Conservation (phyloP, 306 rosid genomes). For the Potentilla sterilis region DNA sequence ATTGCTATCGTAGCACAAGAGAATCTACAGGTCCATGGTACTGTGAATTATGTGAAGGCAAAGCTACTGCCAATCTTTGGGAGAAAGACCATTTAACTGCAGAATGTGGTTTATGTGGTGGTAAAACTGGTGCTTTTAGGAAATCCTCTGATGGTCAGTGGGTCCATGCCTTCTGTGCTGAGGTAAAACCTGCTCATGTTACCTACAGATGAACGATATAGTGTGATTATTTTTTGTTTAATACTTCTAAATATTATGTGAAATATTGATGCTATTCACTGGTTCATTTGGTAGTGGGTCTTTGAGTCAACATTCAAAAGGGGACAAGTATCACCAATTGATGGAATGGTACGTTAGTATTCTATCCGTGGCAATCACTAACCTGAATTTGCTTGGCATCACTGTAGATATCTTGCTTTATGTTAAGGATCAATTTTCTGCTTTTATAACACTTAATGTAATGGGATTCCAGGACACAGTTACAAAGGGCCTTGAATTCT, state of each 20-base stretch:
- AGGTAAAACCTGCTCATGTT: conserved; percentile 46
- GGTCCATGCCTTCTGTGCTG: conserved; percentile 98
- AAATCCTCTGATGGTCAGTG: conserved; percentile 88
- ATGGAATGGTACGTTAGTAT: conserved; percentile 74
- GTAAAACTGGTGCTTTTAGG: conserved; percentile 90
- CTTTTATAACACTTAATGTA: conserved; percentile 11
- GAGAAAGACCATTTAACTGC: conserved; percentile 70
- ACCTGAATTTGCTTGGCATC: not conserved
- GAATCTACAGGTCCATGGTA: conserved; percentile 91
- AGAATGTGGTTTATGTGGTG: conserved; percentile 93
- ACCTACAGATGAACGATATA: not conserved
- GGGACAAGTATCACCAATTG: conserved; percentile 76
- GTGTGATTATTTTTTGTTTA: not conserved
- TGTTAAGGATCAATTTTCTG: conserved; percentile 1
- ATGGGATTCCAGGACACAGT: conserved; percentile 56
- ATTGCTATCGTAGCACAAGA: conserved; percentile 77
- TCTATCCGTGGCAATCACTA: not conserved
- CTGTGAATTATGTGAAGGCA: conserved; percentile 85
- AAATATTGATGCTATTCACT: conserved; percentile 14
- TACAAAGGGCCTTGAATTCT: conserved; percentile 56
- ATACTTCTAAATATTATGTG: not conserved
- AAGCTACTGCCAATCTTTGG: conserved; percentile 67
- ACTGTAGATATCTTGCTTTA: not conserved
- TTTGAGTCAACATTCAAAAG: conserved; percentile 82
- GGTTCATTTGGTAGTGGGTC: conserved; percentile 61